Conservation (phyloP, 2,329 filamentous ascomycete species). For the Penicillium vulpinum region DNA sequence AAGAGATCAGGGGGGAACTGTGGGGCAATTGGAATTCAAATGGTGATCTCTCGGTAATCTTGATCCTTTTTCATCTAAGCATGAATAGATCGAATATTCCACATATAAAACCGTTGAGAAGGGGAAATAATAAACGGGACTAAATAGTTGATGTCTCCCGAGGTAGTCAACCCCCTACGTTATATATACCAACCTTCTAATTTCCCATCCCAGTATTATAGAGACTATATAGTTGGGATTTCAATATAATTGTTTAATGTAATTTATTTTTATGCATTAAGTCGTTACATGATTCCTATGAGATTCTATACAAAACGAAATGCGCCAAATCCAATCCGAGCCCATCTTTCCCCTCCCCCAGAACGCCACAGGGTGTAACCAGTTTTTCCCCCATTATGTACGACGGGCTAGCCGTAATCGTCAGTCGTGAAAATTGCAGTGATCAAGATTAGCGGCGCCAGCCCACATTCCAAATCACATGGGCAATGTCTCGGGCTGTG, state of each 20-base stretch:
- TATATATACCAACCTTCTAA: background rate
- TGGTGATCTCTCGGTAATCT: conserved; percentile 1
- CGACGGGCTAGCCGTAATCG: background rate
- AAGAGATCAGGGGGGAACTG: conserved; percentile 13
- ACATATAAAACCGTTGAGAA: too few species aligned
- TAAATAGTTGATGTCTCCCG: background rate
- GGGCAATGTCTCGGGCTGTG: conserved; percentile 63
- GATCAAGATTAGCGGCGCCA: conserved; percentile 53
- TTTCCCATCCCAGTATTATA: too few species aligned
- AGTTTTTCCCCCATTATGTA: conserved; percentile 2
- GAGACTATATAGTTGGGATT: background rate
- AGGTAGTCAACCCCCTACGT: background rate
- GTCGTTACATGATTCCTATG: background rate
- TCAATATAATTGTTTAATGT: background rate
- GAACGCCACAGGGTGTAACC: background rate
- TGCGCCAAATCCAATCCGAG: background rate
- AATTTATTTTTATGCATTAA: background rate
- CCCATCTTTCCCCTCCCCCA: background rate
- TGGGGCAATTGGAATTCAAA: conserved; percentile 14
- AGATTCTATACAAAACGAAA: background rate
- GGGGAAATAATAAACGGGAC: background rate
- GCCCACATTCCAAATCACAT: conserved; percentile 67
- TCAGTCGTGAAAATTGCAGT: background rate
- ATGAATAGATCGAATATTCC: background rate
- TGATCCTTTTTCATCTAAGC: background rate